Base-by-base conservation (phyloP, 2,329 filamentous ascomycete species). In the Erysiphe neolycopersici region DNA sequence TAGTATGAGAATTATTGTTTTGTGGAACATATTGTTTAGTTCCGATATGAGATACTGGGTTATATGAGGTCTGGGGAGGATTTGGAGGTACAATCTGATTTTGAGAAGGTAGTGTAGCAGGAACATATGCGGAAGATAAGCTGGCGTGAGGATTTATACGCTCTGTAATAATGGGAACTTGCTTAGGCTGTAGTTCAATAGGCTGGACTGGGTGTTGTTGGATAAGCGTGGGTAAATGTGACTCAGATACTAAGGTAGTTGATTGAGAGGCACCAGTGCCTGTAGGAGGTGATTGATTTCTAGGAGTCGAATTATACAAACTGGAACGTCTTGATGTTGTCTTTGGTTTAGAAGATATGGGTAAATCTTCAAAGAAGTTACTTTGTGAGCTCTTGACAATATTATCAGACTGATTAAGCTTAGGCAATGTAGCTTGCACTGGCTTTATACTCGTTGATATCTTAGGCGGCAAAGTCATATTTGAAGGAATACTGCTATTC, bases 331-430 rank as follows among this genome's bases (percentile, higher is more conserved):
- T 65, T 1, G 71, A 69, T 19, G 66, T 64, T 16, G 73, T 69
- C 22, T 76, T 69, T n/a, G 73, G 67, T 53, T 67, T 76, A 4
- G 69, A 59, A 1, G 67, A 59, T 14, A 33, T 33, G 1, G 80
- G 80, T 18, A 87, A 63, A 44, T 87, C 80, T 58, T 85, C 80
- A 50, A 84, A 87, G 56, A 87, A 87, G 50, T 68, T 73, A 33
- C 64, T 59, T 47, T 69, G 66, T 30, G 49, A 59, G 47, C 53
- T 50, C 33, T 45, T 45, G 2, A 46, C 31, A 1, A 43, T 47
- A 19, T 48, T 50, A 6, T 39, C 35, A 16, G 43, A 49, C 17
- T 41, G 42, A 29, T 37, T 41, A 42, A 22, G 5, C 10, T 26
- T 41, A 17, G 30, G 42, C 17, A 30, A 32, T 17, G 37, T 43